phyloP scores from a whole-genome alignment of 768 basidiomycete species.

The Sporobolomyces phaffii region DNA sequence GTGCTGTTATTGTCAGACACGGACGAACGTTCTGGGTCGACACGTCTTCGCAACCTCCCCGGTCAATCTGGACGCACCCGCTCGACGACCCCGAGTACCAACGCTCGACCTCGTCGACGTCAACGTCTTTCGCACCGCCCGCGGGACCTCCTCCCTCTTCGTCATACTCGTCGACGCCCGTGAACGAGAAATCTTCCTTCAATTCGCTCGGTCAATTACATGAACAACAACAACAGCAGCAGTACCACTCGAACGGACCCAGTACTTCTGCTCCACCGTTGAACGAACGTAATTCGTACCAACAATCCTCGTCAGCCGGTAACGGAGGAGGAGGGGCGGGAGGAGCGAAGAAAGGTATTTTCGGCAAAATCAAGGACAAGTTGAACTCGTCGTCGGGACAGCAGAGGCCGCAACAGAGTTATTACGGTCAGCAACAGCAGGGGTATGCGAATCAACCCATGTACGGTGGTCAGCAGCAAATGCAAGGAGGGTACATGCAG shows the following conservation, averaged over 20 bases:
- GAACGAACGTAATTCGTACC: background rate
- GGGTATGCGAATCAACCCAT: slow-evolving; percentile 12
- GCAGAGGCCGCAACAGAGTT: background rate
- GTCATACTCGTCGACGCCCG: background rate
- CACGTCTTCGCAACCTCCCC: slow-evolving; percentile 52
- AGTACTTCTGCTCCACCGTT: background rate
- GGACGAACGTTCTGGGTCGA: slow-evolving; percentile 27
- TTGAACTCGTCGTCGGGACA: background rate
- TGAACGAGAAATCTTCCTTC: background rate
- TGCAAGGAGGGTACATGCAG: background rate
- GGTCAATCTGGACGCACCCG: slow-evolving; percentile 68
- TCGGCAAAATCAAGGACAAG: slow-evolving; percentile 23
- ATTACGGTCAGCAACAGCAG: slow-evolving; percentile 7
- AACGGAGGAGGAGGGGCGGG: no score
- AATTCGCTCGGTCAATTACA: background rate
- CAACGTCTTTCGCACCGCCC: slow-evolving; percentile 9
- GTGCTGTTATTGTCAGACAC: slow-evolving; percentile 20
- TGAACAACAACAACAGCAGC: background rate
- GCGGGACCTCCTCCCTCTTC: slow-evolving; percentile 26
- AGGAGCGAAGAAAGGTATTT: slow-evolving; percentile 2
- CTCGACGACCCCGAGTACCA: slow-evolving; percentile 64
- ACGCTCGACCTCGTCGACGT: slow-evolving; percentile 54
- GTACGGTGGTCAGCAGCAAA: slow-evolving; percentile 12
- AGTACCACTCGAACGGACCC: no score
- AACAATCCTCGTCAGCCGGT: background rate